Conservation (phyloP, 768 basidiomycete genomes). For the Lactarius hatsudake region DNA sequence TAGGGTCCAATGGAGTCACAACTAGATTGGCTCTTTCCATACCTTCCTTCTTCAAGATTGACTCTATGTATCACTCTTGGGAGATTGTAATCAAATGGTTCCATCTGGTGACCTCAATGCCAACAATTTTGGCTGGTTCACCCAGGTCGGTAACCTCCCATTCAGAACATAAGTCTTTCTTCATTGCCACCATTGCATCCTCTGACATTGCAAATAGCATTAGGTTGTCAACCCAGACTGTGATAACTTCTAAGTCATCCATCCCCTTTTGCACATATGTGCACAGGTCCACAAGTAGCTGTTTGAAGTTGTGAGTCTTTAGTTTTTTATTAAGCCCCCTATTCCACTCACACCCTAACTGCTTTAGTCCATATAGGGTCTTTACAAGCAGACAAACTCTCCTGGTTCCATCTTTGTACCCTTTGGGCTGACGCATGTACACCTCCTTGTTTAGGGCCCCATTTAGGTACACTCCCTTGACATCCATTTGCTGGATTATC, state of each 20-base stretch:
- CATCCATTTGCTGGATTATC: too few species aligned
- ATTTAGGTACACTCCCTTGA: too few species aligned
- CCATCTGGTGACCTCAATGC: neutral
- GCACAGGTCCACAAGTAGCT: rapidly evolving
- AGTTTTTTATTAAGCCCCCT: neutral
- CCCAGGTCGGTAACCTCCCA: neutral
- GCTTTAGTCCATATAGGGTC: too few species aligned
- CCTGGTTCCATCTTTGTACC: too few species aligned
- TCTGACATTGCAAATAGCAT: neutral
- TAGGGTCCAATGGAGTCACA: neutral
- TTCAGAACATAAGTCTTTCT: neutral
- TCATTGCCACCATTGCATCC: too few species aligned
- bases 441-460: too few species aligned
- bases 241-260: neutral
- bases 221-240: neutral
- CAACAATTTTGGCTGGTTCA: neutral
- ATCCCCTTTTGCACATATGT: rapidly evolving
- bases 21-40: neutral
- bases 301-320: neutral
- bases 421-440: too few species aligned
- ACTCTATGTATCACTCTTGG: neutral
- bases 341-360: too few species aligned
- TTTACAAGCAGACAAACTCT: too few species aligned
- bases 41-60: neutral
- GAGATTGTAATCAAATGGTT: neutral